Percentiles rank a stretch among this genome's conserved stretches.
Conservation (phyloP, 129 eudicot species). For the Cynara cardunculus region DNA sequence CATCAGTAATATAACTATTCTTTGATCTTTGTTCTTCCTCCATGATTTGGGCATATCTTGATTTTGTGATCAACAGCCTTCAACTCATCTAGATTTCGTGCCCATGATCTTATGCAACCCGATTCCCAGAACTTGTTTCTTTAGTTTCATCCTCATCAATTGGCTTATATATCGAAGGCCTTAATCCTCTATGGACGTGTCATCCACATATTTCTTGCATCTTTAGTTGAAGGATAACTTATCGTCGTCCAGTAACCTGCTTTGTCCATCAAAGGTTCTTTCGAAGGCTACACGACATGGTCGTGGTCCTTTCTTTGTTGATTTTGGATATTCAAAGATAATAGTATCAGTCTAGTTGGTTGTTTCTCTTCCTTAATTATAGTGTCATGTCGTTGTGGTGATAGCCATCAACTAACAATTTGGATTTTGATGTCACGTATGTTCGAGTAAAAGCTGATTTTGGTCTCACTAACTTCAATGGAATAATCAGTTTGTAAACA, state of each 20-base stretch:
- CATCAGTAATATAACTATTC: background rate
- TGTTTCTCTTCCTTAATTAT: background rate
- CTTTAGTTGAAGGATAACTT: background rate
- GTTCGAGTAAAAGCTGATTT: background rate
- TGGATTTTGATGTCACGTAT: background rate
- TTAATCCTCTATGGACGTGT: background rate
- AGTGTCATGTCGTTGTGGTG: background rate
- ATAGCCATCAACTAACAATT: background rate
- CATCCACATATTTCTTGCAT: background rate
- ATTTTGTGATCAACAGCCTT: background rate
- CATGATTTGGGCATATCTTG: background rate
- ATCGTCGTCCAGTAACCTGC: background rate
- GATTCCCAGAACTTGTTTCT: background rate
- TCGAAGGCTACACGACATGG: background rate
- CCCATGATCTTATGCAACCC: background rate
- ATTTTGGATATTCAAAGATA: background rate
- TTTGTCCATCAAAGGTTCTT: background rate
- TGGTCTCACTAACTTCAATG: background rate
- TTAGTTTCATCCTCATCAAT: background rate
- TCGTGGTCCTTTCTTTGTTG: background rate
- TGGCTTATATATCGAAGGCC: too few relatives aligned
- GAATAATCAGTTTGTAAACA: too few relatives aligned
- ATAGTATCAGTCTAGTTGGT: too few relatives aligned
- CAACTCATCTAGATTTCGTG: background rate
- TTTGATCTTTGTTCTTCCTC: background rate